Conservation (phyloP, 2,329 filamentous ascomycete species). For the Trichoderma gracile region DNA sequence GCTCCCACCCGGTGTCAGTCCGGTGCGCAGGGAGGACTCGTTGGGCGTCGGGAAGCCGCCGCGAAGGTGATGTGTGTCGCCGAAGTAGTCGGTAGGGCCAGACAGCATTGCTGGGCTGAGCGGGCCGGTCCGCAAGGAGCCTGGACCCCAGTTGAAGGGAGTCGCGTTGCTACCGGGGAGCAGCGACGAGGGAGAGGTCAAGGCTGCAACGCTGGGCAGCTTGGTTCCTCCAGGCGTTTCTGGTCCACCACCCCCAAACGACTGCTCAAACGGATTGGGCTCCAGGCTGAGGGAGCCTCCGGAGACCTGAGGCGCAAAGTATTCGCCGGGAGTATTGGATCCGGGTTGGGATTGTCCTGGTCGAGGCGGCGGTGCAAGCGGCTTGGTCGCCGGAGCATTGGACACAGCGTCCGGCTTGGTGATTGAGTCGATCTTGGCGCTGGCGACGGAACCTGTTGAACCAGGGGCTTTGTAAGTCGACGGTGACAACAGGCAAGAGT, state of each 20-base stretch:
- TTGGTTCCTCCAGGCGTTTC: conserved; percentile 84
- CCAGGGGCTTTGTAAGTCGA: conserved; percentile 12
- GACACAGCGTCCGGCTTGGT: conserved; percentile 52
- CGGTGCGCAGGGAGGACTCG: conserved; percentile 89
- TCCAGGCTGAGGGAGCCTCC: conserved; percentile 68
- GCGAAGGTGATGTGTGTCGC: conserved; percentile 73
- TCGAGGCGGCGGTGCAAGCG: conserved; percentile 70
- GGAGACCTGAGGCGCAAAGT: conserved; percentile 60
- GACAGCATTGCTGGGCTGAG: conserved; percentile 97
- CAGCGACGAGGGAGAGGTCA: conserved; percentile 86
- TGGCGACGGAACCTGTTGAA: conserved; percentile 44
- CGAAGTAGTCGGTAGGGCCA: conserved; percentile 88
- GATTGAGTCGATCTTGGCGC: conserved; percentile 49
- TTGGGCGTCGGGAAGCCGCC: conserved; percentile 92
- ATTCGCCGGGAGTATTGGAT: conserved; percentile 61
- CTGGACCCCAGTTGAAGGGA: conserved; percentile 75
- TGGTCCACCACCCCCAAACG: conserved; percentile 68
- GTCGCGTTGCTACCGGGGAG: conserved; percentile 71
- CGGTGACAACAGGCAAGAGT: neutral
- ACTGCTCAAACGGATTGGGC: conserved; percentile 96
- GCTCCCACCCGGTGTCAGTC: conserved; percentile 89
- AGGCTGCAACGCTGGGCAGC: conserved; percentile 82
- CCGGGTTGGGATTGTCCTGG: conserved; percentile 51
- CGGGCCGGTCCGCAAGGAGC: conserved; percentile 87
- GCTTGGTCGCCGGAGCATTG: conserved; percentile 62